Evolutionary conservation across 495 filamentous ascomycete species (phyloP), one percentile per base, ranked within the genome.

Genomic region (Glonium stellatum): DNA sequence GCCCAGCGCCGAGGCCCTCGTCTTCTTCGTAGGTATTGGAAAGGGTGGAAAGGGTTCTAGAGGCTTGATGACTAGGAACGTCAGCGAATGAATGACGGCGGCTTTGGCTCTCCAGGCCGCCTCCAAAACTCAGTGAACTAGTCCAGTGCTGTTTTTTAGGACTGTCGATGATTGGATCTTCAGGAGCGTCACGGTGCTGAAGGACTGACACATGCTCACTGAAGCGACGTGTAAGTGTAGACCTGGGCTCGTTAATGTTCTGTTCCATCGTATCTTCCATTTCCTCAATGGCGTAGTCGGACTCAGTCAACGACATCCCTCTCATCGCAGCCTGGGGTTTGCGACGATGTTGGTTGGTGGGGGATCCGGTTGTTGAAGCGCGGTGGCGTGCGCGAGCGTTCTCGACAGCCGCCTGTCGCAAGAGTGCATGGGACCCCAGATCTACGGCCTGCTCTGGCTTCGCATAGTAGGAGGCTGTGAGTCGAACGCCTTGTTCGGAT

Each of bases 41-140:
- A 13, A 64, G 55, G 1, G 42, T 58, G 9, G 22, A 15, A 10
- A 53, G 5, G 13, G 46, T 47, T 25, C 51, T 51, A 1, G 59
- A 46, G 15, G 39, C 12, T 8, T 51, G 84, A 37, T 65, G 50
- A 18, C 37, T 58, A 18, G 31, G 84, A 18, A 87, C 80, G 68
- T 92, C 89, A n/a, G 91, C 92, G 71, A 98, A 95, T n/a, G 93
- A 97, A 73, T 98, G 93, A 3, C 93, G 86, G 52, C 93, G 84
- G 68, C 92, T 96, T 63, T 97, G 91, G 31, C 85, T 76, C 54
- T 92, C 88, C 19, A 75, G 73, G 41, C 87, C 63, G 19, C 85
- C 81, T 25, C 84, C 85, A 68, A 95, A 96, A 0, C 87, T 88
- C 21, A 90, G 83, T 6, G 87, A 88, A 49, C 85, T 95, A 68